Evolutionary conservation across 192 early-diverging fungal species (phyloP).

Genomic region (Coemansia sp.): DNA sequence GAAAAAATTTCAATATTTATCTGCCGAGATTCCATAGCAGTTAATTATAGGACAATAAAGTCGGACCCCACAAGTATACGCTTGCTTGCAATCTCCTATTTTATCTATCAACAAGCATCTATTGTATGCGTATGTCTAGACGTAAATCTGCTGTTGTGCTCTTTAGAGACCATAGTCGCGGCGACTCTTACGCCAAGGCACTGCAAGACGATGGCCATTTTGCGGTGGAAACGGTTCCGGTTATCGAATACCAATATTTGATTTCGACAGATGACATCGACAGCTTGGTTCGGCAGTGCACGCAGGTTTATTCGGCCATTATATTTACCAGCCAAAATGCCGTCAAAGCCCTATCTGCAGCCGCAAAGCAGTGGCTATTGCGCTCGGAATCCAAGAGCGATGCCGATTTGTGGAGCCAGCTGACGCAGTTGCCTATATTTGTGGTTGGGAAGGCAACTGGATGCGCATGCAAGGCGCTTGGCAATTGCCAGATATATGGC

Average conservation of each 20-base stretch:
- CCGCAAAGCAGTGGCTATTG: constrained; percentile 11
- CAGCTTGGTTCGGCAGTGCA: neutral
- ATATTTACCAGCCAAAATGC: constrained; percentile 47
- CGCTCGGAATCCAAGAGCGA: neutral
- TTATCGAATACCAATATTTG: constrained; percentile 26
- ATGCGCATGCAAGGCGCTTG: constrained; percentile 6
- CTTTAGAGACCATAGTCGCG: constrained; percentile 25
- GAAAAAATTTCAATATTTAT: too few relatives aligned
- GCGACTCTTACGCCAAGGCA: constrained; percentile 18
- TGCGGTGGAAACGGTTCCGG: constrained; percentile 21
- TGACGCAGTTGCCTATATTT: constrained; percentile 31
- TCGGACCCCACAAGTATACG: neutral
- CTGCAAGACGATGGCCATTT: constrained; percentile 17
- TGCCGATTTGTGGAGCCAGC: constrained; percentile 6
- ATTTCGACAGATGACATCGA: constrained; percentile 16
- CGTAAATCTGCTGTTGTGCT: constrained; percentile 25
- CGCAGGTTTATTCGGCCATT: constrained; percentile 12
- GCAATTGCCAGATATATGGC: constrained; percentile 20
- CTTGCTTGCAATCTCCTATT: neutral
- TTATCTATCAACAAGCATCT: neutral
- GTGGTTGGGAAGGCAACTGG: constrained; percentile 41
- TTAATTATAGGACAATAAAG: too few relatives aligned
- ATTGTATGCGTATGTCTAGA: neutral
- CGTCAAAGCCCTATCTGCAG: constrained; percentile 17
- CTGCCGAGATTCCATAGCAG: too few relatives aligned